phyloP scores from a whole-genome alignment of 1,284 basidiomycete species.

The Filobasidium uniguttulatum region DNA sequence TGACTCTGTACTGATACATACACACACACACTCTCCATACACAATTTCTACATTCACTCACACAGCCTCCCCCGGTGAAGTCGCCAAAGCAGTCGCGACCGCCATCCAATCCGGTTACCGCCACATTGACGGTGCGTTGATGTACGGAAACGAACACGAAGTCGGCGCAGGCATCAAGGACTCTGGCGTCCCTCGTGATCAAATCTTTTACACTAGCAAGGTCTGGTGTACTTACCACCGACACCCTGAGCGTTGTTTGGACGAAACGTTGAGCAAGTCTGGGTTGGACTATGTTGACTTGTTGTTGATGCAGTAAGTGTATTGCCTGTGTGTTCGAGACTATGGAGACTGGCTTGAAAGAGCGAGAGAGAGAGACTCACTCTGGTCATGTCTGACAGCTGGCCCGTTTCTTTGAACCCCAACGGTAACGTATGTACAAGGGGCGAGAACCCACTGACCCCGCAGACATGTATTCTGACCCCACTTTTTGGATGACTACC shows the following conservation, averaged over 20 bases:
- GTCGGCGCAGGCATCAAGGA: conserved; percentile 65
- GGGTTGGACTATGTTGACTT: conserved; percentile 64
- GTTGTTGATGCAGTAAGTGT: conserved; percentile 63
- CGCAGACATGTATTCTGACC: not conserved
- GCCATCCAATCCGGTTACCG: conserved; percentile 44
- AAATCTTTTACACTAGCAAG: conserved; percentile 56
- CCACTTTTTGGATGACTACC: not conserved
- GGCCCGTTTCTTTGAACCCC: conserved; percentile 26
- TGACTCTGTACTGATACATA: not conserved
- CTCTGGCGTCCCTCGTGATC: conserved; percentile 45
- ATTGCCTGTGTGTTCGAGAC: not conserved
- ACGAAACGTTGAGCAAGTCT: conserved; percentile 55
- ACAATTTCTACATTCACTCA: not conserved
- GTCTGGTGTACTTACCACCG: conserved; percentile 43
- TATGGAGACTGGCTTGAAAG: too few relatives aligned
- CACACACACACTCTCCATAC: conserved; percentile 22
- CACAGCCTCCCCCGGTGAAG: conserved; percentile 29
- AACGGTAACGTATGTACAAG: conserved; percentile 33
- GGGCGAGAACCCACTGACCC: conserved; percentile 12
- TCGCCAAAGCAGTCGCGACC: conserved; percentile 36
- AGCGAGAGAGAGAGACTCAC: too few relatives aligned
- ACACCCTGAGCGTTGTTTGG: conserved; percentile 47
- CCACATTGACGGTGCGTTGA: conserved; percentile 64
- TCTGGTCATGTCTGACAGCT: conserved; percentile 16
- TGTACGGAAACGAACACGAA: conserved; percentile 70